These are phyloP conservation scores for Nakazawaea wyomingensis DNA, from an alignment of 805 yeast species.

Conservation along the genomic window DNA sequence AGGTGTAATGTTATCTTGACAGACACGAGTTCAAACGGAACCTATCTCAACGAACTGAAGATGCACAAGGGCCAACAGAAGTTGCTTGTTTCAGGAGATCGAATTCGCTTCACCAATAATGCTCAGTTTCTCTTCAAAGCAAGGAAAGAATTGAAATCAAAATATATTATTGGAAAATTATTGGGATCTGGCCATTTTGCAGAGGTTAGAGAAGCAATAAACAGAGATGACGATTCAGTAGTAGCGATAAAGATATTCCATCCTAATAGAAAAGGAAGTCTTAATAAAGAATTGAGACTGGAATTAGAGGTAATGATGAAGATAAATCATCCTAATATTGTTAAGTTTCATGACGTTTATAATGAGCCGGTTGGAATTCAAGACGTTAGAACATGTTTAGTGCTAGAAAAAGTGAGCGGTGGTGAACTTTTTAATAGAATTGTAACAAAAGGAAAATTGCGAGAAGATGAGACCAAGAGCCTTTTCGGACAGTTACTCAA, in stretches of 20 bases:
- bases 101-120: constrained; percentile 42
- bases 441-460: constrained; percentile 54
- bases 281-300: constrained; percentile 41
- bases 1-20: constrained; percentile 39
- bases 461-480: constrained; percentile 58
- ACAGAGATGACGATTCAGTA: constrained; percentile 49
- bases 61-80: constrained; percentile 44
- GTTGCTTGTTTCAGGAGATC: constrained; percentile 60
- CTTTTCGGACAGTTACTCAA: constrained; percentile 43
- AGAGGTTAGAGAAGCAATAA: constrained; percentile 65
- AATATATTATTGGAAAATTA: constrained; percentile 48
- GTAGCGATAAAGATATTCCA: constrained; percentile 72
- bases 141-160: constrained; percentile 16
- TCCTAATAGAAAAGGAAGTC: constrained; percentile 28
- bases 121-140: constrained; percentile 17
- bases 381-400: constrained; percentile 52
- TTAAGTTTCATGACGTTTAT: constrained; percentile 51
- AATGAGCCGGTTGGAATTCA: constrained; percentile 45
- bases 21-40: constrained; percentile 63
- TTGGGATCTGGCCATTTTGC: constrained; percentile 80
- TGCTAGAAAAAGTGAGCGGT: constrained; percentile 66
- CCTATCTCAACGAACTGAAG: constrained; percentile 54
- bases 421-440: constrained; percentile 76
- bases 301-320: constrained; percentile 63
- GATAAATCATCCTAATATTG: constrained; percentile 67